Base-by-base conservation (phyloP, 1,139 yeast species). In the Kodamaea sp. region DNA sequence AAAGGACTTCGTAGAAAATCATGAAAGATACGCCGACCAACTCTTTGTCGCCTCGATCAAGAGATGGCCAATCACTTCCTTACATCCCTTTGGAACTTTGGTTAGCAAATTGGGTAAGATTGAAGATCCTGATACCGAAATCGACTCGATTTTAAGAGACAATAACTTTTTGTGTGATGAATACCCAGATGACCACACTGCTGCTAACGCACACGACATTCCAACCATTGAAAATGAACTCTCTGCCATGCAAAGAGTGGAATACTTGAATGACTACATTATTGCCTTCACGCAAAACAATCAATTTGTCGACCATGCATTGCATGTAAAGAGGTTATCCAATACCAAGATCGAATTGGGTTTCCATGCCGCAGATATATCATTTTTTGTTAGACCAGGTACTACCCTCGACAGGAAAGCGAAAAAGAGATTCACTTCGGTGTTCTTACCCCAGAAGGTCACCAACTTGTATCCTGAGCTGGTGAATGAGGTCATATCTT, bases 51-150 rank as follows among this genome's bases (percentile, higher is more conserved):
- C 97, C 0, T 85, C 96, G 3, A 92, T 92, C 51, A 92, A 92
- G 59, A 83, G 98, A 62, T 92, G 98, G 98, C 98, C 98, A 57
- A 92, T 92, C 61, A 92, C 98, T 13, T 90, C 97, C 0, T 75
- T 92, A 58, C 98, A 92, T 67, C 98, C 98, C 3, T 92, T 92
- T 54, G 98, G 98, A 51, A 90, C 96, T 20, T 70, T 92, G 43
- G 84, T 90, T 22, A 87, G 90, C 35, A 88, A 85, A 51, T 70
- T 92, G 46, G 98, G 98, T 21, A 75, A 78, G 31, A 80, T 86
- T 51, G 88, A 83, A 46, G 92, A 84, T 45, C 75, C 82, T 5
- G 69, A 74, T 22, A 86, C 92, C 32, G 97, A 89, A 57, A 79
- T 89, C 46, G 95, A 85, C 57, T 88, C 97, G 1, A 83, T 92